Evolutionary conservation across 2,329 filamentous ascomycete genomes (phyloP).

Genomic region (Nigrospora oryzae): DNA sequence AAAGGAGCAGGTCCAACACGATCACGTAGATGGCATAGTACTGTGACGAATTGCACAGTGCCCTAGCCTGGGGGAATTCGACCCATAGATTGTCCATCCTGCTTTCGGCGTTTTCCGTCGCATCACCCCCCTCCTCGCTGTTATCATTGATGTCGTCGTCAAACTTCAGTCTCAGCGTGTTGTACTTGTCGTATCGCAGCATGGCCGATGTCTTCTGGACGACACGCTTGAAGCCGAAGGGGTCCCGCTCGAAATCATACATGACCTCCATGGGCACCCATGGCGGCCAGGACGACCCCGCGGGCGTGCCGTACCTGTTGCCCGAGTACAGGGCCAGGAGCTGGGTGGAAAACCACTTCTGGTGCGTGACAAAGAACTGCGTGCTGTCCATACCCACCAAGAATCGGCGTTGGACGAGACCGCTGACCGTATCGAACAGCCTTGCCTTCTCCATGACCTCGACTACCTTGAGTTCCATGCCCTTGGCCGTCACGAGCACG

Average conservation of each 20-base stretch:
- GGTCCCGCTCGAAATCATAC: conserved; percentile 90
- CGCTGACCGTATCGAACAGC: conserved; percentile 86
- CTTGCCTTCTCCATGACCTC: conserved; percentile 97
- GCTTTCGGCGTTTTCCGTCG: conserved; percentile 53
- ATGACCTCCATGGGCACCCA: conserved; percentile 99
- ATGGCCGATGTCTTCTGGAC: conserved; percentile 95
- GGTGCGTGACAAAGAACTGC: conserved; percentile 95
- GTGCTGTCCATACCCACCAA: conserved; percentile 94
- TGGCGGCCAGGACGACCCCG: conserved; percentile 85
- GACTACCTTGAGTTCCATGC: conserved; percentile 95
- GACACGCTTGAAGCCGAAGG: conserved; percentile 95
- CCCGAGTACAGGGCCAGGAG: conserved; percentile 90
- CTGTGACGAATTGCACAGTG: conserved; percentile 93
- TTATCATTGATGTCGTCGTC: conserved; percentile 76
- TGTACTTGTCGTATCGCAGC: conserved; percentile 96
- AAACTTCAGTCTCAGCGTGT: conserved; percentile 91
- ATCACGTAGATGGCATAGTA: conserved; percentile 99
- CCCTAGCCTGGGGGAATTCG: conserved; percentile 87
- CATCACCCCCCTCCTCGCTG: conserved; percentile 31
- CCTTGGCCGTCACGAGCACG: conserved; percentile 92
- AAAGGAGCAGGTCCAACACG: conserved; percentile 88
- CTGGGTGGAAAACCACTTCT: conserved; percentile 78
- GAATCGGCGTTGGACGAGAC: conserved; percentile 89
- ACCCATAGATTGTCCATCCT: conserved; percentile 97
- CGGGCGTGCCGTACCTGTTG: conserved; percentile 80